Evolutionary conservation across 2,329 filamentous ascomycete genomes (phyloP), one percentile per base, ranked within the genome.

Genomic region (Fusarium sp.): DNA sequence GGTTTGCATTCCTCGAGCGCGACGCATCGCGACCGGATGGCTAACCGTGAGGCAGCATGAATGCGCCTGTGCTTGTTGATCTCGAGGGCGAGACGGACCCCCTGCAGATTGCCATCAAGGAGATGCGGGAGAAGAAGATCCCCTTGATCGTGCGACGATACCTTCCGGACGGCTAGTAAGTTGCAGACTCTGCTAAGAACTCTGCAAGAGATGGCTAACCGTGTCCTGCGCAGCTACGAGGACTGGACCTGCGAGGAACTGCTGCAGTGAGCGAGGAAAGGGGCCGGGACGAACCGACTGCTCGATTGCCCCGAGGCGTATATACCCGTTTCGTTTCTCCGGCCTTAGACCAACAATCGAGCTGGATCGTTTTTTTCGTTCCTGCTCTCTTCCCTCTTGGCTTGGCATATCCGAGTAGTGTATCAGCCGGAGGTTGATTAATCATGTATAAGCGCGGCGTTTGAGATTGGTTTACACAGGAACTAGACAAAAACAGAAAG

Each of bases 221-320:
- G 33, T 27, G 18, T 42, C 29, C 50, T 62, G 67, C 36, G n/a
- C 76, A 96, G 94, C 86, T 98, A 98, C 84, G 97, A 99, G 89
- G 97, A 99, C 84, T 99, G 97, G 97, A 97, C 95, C 38, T 98
- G 95, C 85, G 97, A 98, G 85, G 97, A 99, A 85, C 88, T 98
- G 74, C 89, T 98, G 65, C 89, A 91, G 83, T 91, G 83, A 80
- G 82, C 78, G 64, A 59, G 25, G 33, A 62, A 47, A 47, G 58
- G 65, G 63, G 36, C 45, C 60, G 58, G 66, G 69, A 65, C 69
- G 60, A 63, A 73, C 56, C 63, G 67, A 54, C 54, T 66, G 59
- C 57, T 20, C 63, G 65, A 76, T 74, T 76, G 68, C 69, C 63
- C 50, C 68, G 67, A 73, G 77, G 68, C 77, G 70, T 70, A 78